Conservation (phyloP, 352 stramenopile genomes). For the Pythium phragmitis region DNA sequence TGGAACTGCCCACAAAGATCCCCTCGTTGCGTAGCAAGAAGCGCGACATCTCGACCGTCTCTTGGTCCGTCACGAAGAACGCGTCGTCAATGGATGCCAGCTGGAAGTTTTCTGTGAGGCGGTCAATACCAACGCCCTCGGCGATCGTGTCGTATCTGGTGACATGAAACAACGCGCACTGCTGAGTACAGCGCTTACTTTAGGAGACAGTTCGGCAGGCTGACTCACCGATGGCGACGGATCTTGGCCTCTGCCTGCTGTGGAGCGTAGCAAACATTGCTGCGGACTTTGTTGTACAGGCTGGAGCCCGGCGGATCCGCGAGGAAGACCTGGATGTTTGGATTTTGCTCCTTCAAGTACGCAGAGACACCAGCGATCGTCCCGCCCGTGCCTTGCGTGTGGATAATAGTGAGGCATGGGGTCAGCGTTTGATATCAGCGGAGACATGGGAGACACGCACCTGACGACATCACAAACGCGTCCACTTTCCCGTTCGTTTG, state of each 20-base stretch:
- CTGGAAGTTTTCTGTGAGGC: constrained; percentile 96
- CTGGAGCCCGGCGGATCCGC: constrained; percentile 96
- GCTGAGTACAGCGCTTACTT: neutral
- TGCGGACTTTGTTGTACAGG: constrained; percentile 95
- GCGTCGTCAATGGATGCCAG: constrained; percentile 88
- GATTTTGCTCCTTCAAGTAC: constrained; percentile 92
- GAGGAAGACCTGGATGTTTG: constrained; percentile 90
- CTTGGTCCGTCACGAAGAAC: constrained; percentile 91
- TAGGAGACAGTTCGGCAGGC: neutral
- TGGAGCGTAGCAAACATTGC: constrained; percentile 95
- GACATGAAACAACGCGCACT: neutral
- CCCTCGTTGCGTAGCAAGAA: constrained; percentile 95
- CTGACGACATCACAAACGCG: constrained; percentile 97
- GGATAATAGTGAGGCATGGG: neutral
- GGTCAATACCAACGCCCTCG: constrained; percentile 98
- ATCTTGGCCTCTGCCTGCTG: constrained; percentile 94
- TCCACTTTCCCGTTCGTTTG: constrained; percentile 92
- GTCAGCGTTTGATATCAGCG: too few relatives aligned
- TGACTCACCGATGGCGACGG: constrained; percentile 78
- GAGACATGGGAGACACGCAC: constrained; percentile 32
- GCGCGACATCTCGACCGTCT: constrained; percentile 97
- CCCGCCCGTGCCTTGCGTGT: constrained; percentile 88
- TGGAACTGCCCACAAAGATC: constrained; percentile 93
- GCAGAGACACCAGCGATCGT: constrained; percentile 95
- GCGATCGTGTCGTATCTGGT: constrained; percentile 96